Percentiles rank a stretch among this genome's conserved stretches.
Conservation (phyloP, 345 rosid species). For the Stellera chamaejasme region DNA sequence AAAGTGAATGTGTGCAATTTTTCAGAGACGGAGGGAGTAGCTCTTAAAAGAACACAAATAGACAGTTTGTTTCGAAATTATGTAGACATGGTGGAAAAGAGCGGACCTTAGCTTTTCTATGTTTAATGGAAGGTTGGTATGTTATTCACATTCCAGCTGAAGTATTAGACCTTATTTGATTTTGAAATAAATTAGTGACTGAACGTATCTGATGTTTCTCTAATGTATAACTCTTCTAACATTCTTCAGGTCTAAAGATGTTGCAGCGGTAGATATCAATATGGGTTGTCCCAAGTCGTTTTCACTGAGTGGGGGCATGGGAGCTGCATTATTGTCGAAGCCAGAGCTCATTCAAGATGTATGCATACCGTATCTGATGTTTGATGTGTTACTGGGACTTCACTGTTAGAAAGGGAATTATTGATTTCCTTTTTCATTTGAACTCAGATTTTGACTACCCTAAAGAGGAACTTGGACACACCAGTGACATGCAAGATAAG, state of each 20-base stretch:
- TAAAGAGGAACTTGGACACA: conserved; percentile 69
- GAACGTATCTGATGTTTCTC: too few relatives aligned
- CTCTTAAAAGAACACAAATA: too few relatives aligned
- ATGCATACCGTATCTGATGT: conserved; percentile 11
- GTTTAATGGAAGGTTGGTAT: too few relatives aligned
- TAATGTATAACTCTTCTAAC: not conserved
- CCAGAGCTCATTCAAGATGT: conserved; percentile 90
- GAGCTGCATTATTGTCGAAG: conserved; percentile 79
- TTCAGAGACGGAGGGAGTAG: too few relatives aligned
- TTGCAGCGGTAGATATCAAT: conserved; percentile 78
- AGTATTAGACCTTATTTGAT: too few relatives aligned
- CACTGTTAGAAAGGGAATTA: not conserved
- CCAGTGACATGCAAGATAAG: conserved; percentile 94
- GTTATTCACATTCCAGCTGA: too few relatives aligned
- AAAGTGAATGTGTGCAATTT: too few relatives aligned
- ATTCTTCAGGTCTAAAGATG: conserved; percentile 65
- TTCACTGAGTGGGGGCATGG: conserved; percentile 96
- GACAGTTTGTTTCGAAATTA: too few relatives aligned
- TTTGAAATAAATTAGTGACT: too few relatives aligned
- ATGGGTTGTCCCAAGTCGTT: conserved; percentile 97
- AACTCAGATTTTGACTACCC: conserved; percentile 66
- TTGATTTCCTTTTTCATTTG: too few relatives aligned
- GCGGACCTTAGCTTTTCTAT: too few relatives aligned
- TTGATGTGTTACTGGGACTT: not conserved
- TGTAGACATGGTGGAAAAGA: too few relatives aligned